A percentile compares a stretch with the other conserved stretches of the same genome.
These are phyloP conservation scores for Delonix regia DNA, from an alignment of 306 rosid genomes.

Conservation along the genomic window DNA sequence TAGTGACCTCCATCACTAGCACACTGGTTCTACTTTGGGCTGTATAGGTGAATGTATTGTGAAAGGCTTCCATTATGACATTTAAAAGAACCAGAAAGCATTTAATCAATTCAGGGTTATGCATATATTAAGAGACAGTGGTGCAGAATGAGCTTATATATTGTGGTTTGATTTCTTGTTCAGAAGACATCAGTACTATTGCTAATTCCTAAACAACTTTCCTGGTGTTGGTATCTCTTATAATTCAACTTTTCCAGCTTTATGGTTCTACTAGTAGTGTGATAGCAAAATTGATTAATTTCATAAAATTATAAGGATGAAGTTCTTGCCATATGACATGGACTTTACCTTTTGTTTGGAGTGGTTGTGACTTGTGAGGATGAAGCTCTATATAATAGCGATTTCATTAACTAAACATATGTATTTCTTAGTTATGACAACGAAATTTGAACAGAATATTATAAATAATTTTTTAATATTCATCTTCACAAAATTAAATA, in stretches of 20 bases:
- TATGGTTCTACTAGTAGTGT: neutral
- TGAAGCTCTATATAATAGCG: constrained; percentile 2
- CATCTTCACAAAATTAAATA: too few relatives aligned
- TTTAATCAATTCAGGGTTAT: neutral
- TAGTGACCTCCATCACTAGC: neutral
- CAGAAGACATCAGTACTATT: neutral
- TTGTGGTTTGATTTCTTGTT: neutral
- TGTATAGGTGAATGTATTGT: neutral
- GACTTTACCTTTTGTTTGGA: neutral
- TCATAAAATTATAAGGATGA: neutral
- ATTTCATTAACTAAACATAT: constrained; percentile 6
- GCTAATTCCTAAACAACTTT: neutral
- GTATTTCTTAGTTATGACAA: neutral
- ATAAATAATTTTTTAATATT: too few relatives aligned
- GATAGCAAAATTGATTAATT: neutral
- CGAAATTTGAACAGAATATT: too few relatives aligned
- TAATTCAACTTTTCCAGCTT: neutral
- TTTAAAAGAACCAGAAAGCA: neutral
- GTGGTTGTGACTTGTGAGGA: constrained; percentile 22
- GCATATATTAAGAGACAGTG: neutral
- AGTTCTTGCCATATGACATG: neutral
- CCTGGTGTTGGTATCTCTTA: neutral
- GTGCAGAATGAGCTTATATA: neutral
- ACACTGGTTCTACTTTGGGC: neutral
- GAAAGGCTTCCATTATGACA: neutral